These are phyloP conservation scores for Chlorella sp. DNA, from an alignment of 139 green algal species.

Conservation along the genomic window DNA sequence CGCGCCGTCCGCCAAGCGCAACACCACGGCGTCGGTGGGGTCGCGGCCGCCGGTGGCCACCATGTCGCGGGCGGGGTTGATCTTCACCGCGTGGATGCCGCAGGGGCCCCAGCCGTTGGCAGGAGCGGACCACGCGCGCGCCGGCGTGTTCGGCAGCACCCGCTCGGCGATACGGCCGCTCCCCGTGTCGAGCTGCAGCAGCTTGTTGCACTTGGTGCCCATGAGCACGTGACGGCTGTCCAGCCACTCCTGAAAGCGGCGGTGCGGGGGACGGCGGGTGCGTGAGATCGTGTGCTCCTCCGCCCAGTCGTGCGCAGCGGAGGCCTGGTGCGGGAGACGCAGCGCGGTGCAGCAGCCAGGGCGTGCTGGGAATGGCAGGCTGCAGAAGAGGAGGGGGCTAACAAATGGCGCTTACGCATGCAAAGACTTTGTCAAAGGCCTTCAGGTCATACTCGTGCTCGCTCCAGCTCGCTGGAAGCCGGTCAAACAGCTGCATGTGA, in stretches of 20 bases:
- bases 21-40: conserved; percentile 41
- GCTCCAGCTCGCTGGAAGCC: background rate
- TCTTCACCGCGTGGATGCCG: conserved; percentile 59
- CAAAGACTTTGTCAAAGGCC: background rate
- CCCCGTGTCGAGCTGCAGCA: conserved; percentile 44
- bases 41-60: conserved; percentile 56
- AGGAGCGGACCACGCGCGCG: too few relatives aligned
- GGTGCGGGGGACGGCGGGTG: background rate
- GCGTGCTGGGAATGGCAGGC: too few relatives aligned
- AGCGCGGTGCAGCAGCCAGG: too few relatives aligned
- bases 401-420: background rate
- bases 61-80: conserved; percentile 42
- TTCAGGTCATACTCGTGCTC: background rate
- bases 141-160: too few relatives aligned
- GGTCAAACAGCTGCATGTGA: background rate
- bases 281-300: too few relatives aligned
- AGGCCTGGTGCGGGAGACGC: too few relatives aligned
- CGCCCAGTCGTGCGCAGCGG: too few relatives aligned
- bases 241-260: conserved; percentile 53
- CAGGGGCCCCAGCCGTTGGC: conserved; percentile 27
- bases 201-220: conserved; percentile 72
- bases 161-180: too few relatives aligned
- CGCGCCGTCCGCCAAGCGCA: conserved; percentile 19
- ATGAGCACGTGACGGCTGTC: conserved; percentile 49
- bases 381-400: too few relatives aligned